Base-by-base conservation (phyloP, 305 asterid species). In the Andrographis paniculata region DNA sequence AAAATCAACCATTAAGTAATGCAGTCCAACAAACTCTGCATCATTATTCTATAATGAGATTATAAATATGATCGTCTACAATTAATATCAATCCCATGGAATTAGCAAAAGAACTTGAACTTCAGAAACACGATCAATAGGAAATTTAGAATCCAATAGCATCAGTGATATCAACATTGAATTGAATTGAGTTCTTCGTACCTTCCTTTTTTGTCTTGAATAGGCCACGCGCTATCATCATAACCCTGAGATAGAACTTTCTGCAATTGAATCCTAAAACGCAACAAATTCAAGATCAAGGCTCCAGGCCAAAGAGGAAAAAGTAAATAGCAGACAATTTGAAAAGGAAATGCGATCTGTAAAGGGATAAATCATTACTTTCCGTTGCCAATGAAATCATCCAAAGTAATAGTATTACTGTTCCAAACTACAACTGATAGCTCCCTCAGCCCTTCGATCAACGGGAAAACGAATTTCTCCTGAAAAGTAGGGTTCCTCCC, bases 401-500 rank as follows among this genome's bases (percentile, higher is more conserved):
- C 96, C 36, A 38, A 61, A 39, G 77, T 71, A 44, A 86, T 12
- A 33, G 95, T 78, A 70, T 91, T 91, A 75, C 96, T 86, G 73
- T 91, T 91, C 93, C 94, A 91, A 3, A 91, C 95, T 13, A 65
- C 50, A 55, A 73, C 80, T 50, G 59, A 60, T 6, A 86, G 12
- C 66, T 91, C 96, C 50, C 82, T 51, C 61, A 91, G 35, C 44
- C 95, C 99, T 73, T 91, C 96, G 44, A 91, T 77, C 66, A 91
- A 62, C 15, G 71, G 68, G 51, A 86, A 81, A 66, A 72, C 74
- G 50, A 91, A 91, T 67, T 80, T 91, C 89, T 83, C 93, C 69
- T 91, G 96, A 67, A 91, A 91, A 10, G 82, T 84, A 21, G 96
- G 96, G 27, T 78, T 83, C 58, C 78, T 91, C 9, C 94, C 95